phyloP scores from a whole-genome alignment of 805 yeast genomes.

The Kodamaea laetipori region DNA sequence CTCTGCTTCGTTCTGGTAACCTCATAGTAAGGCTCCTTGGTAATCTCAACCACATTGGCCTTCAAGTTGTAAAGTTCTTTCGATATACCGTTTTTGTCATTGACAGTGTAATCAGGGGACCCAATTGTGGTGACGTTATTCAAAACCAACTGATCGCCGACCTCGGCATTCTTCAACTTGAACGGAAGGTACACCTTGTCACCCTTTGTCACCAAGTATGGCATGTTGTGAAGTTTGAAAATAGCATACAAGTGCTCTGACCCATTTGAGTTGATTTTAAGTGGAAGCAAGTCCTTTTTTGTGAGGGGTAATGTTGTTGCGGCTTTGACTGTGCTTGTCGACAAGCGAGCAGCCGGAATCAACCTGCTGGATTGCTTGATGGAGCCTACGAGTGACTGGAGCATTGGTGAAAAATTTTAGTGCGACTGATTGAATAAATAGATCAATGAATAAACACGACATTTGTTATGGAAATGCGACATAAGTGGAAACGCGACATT shows the following conservation, averaged over 20 bases:
- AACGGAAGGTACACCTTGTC: constrained; percentile 82
- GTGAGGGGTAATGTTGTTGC: constrained; percentile 4
- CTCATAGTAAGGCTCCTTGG: constrained; percentile 71
- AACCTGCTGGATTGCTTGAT: constrained; percentile 1
- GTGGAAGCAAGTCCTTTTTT: constrained; percentile 53
- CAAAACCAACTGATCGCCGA: constrained; percentile 80
- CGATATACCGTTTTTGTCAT: constrained; percentile 41
- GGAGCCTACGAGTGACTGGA: neutral
- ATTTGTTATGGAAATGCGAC: no score
- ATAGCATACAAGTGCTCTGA: constrained; percentile 70
- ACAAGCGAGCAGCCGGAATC: neutral
- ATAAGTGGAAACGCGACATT: no score
- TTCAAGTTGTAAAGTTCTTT: constrained; percentile 61
- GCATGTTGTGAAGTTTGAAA: constrained; percentile 77
- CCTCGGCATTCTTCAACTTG: constrained; percentile 68
- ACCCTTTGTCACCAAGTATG: constrained; percentile 88
- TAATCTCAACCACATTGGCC: constrained; percentile 84
- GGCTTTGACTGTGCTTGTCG: constrained; percentile 6
- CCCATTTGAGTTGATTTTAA: constrained; percentile 64
- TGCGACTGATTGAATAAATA: no score
- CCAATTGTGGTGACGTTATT: constrained; percentile 82
- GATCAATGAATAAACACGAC: no score
- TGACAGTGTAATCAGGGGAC: constrained; percentile 73
- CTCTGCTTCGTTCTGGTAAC: constrained; percentile 63
- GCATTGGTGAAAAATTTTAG: no score